Evolutionary conservation across 2,329 filamentous ascomycete genomes (phyloP), one percentile per base, ranked within the genome.

Genomic region (Fonsecaea erecta): DNA sequence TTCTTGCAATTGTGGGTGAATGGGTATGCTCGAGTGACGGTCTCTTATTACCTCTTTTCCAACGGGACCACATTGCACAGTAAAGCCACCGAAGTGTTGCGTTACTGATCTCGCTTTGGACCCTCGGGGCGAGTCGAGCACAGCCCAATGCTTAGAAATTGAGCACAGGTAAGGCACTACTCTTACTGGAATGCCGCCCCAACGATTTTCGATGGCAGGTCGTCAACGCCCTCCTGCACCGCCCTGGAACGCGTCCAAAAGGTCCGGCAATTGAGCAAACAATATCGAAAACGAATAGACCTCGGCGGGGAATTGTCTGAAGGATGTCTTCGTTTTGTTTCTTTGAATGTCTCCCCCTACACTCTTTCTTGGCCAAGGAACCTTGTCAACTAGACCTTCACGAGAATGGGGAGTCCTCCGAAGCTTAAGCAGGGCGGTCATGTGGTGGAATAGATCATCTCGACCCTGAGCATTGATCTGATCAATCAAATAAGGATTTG

Each of bases 121-220:
- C 24, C 24, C 9, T 21, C 9, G n/a, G 12, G 24, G 18, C 14
- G 14, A 11, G 30, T 12, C 21, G 24, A 30, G 14, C 24, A 16
- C 51, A 32, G 18, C 46, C 46, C 18, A 21, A 12, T 51, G 24
- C 46, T 51, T 51, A 51, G 8, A 11, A 51, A 18, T 51, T 51
- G 46, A 24, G 60, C 60, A 52, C 60, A 62, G 34, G 28, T 56
- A 28, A 56, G 35, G 16, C 60, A 48, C 14, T 53, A 26, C 37
- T 56, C 60, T 28, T 11, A 14, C 35, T 37, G 11, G 11, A 4
- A 21, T 21, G 18, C 16, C 16, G 40, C 5, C 6, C 11, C n/a
- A 46, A 18, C 40, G 1, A 6, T 46, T 18, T 46, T 7, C 18
- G 5, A 6, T 46, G 40, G n/a, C 40, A 0, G 6, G 18, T 46